Base-by-base conservation (phyloP, 2,329 filamentous ascomycete genomes). In the Epichloe aotearoae region DNA sequence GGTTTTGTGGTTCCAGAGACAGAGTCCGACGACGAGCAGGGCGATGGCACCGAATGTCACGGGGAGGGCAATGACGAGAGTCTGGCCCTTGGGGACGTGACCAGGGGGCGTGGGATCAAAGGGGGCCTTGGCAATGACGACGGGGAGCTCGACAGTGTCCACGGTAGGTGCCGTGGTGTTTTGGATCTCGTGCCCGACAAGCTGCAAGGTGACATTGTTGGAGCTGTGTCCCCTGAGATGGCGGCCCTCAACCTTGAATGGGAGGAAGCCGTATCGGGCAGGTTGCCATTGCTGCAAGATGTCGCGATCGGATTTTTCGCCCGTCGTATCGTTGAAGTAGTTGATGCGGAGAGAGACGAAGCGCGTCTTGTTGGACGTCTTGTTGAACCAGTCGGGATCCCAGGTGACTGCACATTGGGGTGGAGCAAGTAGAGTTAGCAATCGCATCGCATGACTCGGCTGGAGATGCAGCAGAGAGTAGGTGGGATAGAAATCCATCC, bases 1-100 rank as follows among this genome's bases (percentile, higher is more conserved):
- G n/a, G 68, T 63, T 58, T 72, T 69, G 50, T 70, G 67, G 63
- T 79, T 77, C 70, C 72, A 79, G 69, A 83, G 50, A 66, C 74
- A 70, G 64, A 80, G 61, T 64, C 82, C 69, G 66, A 82, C 42
- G 57, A 79, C 53, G 55, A 75, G 66, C 46, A 79, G 53, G 41
- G 67, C 46, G 50, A 77, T 63, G 58, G 72, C 66, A 47, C 70
- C 72, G n/a, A 77, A 62, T 19, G 75, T 65, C 50, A 68, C 63
- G 17, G 77, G 77, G 5, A 81, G 66, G 14, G 71, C 77, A 56
- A 82, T 76, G 59, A 70, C 69, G 43, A 81, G 65, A 30, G 70
- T 73, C 10, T 66, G 56, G 46, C 70, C 59, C 53, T 62, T 55
- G 55, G 65, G 63, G 49, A 58, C 54, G 50, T 61, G 64, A 1